A percentile compares a stretch with the other conserved stretches of the same genome.
These are phyloP conservation scores for Citrullus amarus DNA, from an alignment of 306 rosid species.

Conservation along the genomic window DNA sequence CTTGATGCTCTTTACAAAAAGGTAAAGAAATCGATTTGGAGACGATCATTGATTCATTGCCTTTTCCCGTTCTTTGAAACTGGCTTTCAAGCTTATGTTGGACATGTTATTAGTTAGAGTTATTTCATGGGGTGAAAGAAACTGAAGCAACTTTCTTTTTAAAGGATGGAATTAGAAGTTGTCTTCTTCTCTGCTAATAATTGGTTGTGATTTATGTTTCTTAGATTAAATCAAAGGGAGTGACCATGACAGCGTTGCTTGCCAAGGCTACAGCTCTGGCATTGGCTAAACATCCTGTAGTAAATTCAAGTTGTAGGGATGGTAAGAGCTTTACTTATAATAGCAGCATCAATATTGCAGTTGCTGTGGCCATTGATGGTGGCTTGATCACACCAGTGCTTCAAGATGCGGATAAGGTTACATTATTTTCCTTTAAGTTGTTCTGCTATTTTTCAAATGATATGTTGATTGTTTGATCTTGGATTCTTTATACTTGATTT, in stretches of 20 bases:
- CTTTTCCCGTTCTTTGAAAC: not conserved
- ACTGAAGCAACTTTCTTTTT: not conserved
- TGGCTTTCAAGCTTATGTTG: not conserved
- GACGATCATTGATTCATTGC: not conserved
- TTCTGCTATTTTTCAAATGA: conserved; percentile 2
- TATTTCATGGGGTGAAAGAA: not conserved
- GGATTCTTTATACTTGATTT: conserved; percentile 10
- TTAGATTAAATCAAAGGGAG: conserved; percentile 92
- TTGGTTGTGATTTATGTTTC: not conserved
- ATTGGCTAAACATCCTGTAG: conserved; percentile 67
- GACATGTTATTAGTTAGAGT: not conserved
- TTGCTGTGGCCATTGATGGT: conserved; percentile 87
- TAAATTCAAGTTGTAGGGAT: conserved; percentile 90
- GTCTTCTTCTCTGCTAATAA: not conserved
- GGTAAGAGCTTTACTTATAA: conserved; percentile 91
- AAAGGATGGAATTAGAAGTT: not conserved
- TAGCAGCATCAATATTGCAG: conserved; percentile 76
- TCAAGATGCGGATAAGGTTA: conserved; percentile 91
- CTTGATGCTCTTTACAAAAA: conserved; percentile 89
- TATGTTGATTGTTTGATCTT: conserved; percentile 1
- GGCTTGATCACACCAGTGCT: conserved; percentile 93
- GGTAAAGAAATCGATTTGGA: conserved; percentile 24
- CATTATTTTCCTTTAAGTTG: not conserved
- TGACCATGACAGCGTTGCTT: conserved; percentile 97
- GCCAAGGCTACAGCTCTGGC: conserved; percentile 98